Conservation (phyloP, 257 asterid genomes). For the Anisodus tanguticus region DNA sequence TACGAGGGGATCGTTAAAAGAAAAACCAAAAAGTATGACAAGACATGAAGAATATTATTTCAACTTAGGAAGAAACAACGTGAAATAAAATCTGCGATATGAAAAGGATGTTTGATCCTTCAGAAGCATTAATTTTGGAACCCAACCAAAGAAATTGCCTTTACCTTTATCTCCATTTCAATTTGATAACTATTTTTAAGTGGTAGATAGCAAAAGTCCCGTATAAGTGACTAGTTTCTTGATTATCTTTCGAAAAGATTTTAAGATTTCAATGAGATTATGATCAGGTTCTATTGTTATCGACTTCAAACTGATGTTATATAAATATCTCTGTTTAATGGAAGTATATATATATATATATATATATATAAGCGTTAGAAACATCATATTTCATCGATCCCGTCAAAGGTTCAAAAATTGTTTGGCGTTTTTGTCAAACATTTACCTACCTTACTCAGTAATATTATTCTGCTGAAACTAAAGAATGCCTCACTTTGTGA, state of each 20-base stretch:
- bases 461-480: background rate
- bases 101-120: background rate
- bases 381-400: background rate
- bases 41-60: background rate
- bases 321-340: background rate
- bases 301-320: background rate
- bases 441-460: background rate
- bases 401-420: background rate
- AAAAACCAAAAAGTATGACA: background rate
- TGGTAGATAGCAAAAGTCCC: background rate
- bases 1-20: background rate
- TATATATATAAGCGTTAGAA: background rate
- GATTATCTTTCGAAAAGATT: background rate
- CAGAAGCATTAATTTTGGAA: slow-evolving; percentile 8
- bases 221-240: background rate
- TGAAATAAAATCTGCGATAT: slow-evolving; percentile 5
- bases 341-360: background rate
- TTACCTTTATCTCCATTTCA: background rate
- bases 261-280: background rate
- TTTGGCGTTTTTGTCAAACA: background rate
- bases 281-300: background rate
- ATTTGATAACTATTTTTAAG: too few species aligned
- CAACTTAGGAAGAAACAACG: background rate
- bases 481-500: background rate
- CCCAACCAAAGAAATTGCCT: background rate